These are phyloP conservation scores for Ophiorrhiza pumila DNA, from an alignment of 257 asterid genomes.

Conservation along the genomic window DNA sequence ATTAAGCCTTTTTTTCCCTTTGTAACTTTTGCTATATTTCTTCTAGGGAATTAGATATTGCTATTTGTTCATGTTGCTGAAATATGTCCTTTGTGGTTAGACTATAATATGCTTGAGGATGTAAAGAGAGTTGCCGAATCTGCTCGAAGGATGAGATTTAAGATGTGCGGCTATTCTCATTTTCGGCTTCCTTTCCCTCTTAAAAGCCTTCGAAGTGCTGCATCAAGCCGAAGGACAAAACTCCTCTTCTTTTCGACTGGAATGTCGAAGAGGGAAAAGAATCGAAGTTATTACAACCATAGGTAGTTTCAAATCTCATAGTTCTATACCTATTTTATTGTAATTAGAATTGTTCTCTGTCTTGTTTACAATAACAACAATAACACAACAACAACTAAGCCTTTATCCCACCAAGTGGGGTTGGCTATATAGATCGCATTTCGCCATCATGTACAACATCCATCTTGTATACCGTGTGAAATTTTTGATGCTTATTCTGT, in stretches of 20 bases:
- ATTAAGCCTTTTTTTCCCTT: neutral
- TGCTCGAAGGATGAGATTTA: constrained; percentile 61
- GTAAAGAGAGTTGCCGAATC: constrained; percentile 89
- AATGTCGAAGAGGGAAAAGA: constrained; percentile 70
- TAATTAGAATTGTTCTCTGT: neutral
- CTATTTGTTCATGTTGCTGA: neutral
- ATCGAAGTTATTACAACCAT: constrained; percentile 52
- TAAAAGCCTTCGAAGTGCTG: constrained; percentile 58
- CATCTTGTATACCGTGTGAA: neutral
- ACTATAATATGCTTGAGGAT: constrained; percentile 82
- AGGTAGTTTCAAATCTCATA: constrained; percentile 27
- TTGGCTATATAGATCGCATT: too few species aligned
- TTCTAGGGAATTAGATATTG: neutral
- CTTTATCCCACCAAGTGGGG: too few species aligned
- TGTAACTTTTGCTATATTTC: neutral
- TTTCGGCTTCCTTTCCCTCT: constrained; percentile 54
- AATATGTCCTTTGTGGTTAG: constrained; percentile 33
- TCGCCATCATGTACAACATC: too few species aligned
- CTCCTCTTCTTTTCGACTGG: constrained; percentile 57
- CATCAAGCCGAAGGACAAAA: constrained; percentile 56
- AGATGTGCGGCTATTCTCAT: constrained; percentile 42
- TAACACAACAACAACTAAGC: too few species aligned
- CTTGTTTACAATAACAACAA: too few species aligned
- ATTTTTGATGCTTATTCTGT: neutral
- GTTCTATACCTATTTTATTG: neutral